Percentiles rank a stretch among this genome's conserved stretches.
Evolutionary conservation across 2,329 filamentous ascomycete species (phyloP).

Genomic region (Pestalotiopsis sp.): DNA sequence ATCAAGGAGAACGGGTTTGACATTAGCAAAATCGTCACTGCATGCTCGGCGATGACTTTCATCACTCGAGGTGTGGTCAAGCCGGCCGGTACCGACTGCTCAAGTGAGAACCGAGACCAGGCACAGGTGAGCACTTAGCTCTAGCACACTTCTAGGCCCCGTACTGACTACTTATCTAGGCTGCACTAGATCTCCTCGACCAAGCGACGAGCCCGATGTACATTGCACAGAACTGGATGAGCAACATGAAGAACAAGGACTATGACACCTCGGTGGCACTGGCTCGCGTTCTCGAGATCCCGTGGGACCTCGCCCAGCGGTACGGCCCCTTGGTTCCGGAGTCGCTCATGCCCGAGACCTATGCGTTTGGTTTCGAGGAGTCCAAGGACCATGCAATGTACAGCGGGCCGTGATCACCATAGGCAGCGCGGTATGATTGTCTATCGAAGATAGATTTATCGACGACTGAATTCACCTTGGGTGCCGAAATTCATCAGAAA

Average conservation of each 20-base stretch:
- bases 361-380: not conserved
- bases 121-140: not conserved
- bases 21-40: not conserved
- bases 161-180: not conserved
- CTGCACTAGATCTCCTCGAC: not conserved
- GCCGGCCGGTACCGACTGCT: not conserved
- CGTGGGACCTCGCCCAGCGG: not conserved
- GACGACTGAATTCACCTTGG: too few species aligned
- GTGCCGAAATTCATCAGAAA: too few species aligned
- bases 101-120: not conserved
- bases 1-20: not conserved
- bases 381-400: not conserved
- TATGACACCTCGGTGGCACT: not conserved
- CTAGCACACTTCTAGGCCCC: not conserved
- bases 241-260: constrained; percentile 7
- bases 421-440: too few species aligned
- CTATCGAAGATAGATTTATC: too few species aligned
- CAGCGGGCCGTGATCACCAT: not conserved
- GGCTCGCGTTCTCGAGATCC: not conserved
- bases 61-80: not conserved
- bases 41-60: not conserved
- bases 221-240: constrained; percentile 1
- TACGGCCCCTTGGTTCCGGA: not conserved
- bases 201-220: not conserved
- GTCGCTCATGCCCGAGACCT: constrained; percentile 6